phyloP scores from a whole-genome alignment of 1,284 basidiomycete species.

The Wallemia ichthyophaga region DNA sequence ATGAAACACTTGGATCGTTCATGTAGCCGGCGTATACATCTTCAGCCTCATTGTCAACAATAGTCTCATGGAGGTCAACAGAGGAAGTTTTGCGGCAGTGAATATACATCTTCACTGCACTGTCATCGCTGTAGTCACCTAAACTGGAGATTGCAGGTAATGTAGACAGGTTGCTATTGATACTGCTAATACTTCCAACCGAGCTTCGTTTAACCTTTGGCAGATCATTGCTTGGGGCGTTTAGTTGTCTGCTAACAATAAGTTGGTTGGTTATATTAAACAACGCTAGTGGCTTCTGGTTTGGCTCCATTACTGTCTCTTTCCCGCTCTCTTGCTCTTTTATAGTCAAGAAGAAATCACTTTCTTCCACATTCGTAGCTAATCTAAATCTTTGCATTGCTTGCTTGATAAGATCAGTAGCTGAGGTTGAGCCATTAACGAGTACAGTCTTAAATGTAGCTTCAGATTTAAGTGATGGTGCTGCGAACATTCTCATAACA shows the following conservation, averaged over 20 bases:
- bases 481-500: slow-evolving; percentile 81
- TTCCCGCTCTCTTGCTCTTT: slow-evolving; percentile 61
- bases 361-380: slow-evolving; percentile 26
- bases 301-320: slow-evolving; percentile 34
- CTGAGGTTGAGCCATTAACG: slow-evolving; percentile 54
- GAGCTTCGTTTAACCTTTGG: slow-evolving; percentile 74
- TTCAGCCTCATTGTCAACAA: not conserved
- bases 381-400: slow-evolving; percentile 77
- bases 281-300: slow-evolving; percentile 52
- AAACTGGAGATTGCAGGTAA: slow-evolving; percentile 78
- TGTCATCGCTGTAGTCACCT: slow-evolving; percentile 83
- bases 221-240: slow-evolving; percentile 22
- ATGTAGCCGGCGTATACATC: not conserved
- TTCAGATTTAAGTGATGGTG: slow-evolving; percentile 48
- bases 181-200: slow-evolving; percentile 69
- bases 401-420: slow-evolving; percentile 56
- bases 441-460: slow-evolving; percentile 94
- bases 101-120: slow-evolving; percentile 81
- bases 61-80: slow-evolving; percentile 5
- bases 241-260: slow-evolving; percentile 9
- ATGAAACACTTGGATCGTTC: slow-evolving; percentile 1
- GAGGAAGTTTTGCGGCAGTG: slow-evolving; percentile 23
- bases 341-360: slow-evolving; percentile 64
- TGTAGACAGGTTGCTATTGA: slow-evolving; percentile 64
- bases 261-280: slow-evolving; percentile 51